A percentile compares a stretch with the other conserved stretches of the same genome.
phyloP scores from a whole-genome alignment of 495 filamentous ascomycete species.

The Penicillium argentinense region DNA sequence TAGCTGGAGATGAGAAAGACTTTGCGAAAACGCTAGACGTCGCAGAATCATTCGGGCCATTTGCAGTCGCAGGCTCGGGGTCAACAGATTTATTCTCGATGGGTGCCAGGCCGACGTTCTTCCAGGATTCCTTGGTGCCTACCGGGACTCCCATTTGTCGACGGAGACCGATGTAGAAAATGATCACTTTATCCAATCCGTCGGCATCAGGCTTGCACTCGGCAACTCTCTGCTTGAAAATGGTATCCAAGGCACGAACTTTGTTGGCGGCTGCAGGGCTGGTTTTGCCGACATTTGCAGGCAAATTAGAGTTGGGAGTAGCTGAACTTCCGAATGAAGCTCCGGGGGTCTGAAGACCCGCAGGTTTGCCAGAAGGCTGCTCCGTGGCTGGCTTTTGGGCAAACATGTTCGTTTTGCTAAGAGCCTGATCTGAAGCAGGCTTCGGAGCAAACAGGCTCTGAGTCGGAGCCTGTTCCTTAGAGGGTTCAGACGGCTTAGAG shows the following conservation, averaged over 20 bases:
- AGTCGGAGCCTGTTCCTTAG: not conserved
- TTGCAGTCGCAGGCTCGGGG: not conserved
- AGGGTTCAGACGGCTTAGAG: constrained; percentile 6
- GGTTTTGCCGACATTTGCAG: constrained; percentile 15
- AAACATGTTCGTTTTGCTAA: too few relatives aligned
- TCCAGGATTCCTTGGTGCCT: constrained; percentile 6
- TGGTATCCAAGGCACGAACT: constrained; percentile 30
- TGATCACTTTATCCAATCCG: constrained; percentile 32
- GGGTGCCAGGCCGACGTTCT: not conserved
- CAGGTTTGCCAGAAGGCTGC: too few relatives aligned
- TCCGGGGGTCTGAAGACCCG: not conserved
- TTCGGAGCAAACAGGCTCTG: not conserved
- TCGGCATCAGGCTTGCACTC: constrained; percentile 27
- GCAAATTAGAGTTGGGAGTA: constrained; percentile 19
- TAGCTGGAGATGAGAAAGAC: constrained; percentile 36
- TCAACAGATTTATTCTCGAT: not conserved
- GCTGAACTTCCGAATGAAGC: constrained; percentile 6
- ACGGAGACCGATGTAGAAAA: constrained; percentile 38
- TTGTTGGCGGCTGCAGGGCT: constrained; percentile 24
- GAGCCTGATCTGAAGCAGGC: too few relatives aligned
- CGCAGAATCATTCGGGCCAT: constrained; percentile 26
- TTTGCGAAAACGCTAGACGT: constrained; percentile 44
- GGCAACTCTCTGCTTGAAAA: constrained; percentile 33
- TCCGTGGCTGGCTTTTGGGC: too few relatives aligned
- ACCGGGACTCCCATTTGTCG: constrained; percentile 34